These are phyloP conservation scores for Aleurites moluccanus DNA, from an alignment of 441 rosid genomes.

Conservation along the genomic window DNA sequence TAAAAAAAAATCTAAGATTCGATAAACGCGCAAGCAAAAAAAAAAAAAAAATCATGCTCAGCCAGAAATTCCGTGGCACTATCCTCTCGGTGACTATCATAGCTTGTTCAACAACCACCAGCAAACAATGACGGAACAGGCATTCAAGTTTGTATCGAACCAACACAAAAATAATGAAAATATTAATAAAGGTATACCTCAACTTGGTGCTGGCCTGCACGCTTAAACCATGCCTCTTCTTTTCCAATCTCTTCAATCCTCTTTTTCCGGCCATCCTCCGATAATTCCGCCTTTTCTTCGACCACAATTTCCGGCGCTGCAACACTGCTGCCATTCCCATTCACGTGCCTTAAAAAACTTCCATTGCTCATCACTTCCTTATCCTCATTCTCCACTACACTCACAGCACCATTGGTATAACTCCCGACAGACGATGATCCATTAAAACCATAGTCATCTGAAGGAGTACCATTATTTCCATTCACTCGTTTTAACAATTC, in stretches of 20 bases:
- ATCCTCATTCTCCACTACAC: too few species aligned
- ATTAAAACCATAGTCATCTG: conserved; percentile 26
- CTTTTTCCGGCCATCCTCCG: conserved; percentile 70
- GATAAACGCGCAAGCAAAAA: not conserved
- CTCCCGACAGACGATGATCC: conserved; percentile 25
- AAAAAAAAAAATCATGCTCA: not conserved
- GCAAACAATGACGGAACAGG: not conserved
- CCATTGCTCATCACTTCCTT: too few species aligned
- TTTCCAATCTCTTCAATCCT: conserved; percentile 90
- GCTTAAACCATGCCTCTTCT: conserved; percentile 97
- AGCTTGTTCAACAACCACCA: not conserved
- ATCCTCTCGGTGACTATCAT: not conserved
- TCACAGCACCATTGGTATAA: conserved; percentile 33
- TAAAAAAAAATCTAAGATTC: not conserved
- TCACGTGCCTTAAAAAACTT: conserved; percentile 62
- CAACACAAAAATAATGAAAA: not conserved
- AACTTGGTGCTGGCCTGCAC: conserved; percentile 37
- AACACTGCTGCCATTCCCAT: conserved; percentile 41
- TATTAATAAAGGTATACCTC: conserved; percentile 47
- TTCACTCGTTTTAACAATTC: conserved; percentile 47
- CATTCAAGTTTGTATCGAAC: not conserved
- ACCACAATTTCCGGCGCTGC: conserved; percentile 27
- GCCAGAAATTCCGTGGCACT: not conserved
- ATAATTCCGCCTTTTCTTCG: conserved; percentile 53
- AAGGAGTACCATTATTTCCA: conserved; percentile 39